phyloP scores from a whole-genome alignment of 306 rosid genomes.

The Senna tora region DNA sequence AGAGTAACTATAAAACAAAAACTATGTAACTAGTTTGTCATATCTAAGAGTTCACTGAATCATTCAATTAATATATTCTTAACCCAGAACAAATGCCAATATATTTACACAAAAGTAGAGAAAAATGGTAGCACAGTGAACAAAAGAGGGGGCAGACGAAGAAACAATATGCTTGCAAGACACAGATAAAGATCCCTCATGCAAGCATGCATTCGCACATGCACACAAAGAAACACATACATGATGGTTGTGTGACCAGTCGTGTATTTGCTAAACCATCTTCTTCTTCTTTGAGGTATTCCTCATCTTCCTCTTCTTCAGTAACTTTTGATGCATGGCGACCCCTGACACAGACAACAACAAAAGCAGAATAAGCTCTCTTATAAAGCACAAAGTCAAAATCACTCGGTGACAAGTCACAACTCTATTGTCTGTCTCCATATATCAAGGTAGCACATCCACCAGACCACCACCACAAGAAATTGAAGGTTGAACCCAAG shows the following conservation, averaged over 20 bases:
- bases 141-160: no score
- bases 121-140: not conserved
- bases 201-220: not conserved
- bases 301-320: conserved; percentile 99
- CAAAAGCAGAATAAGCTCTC: conserved; percentile 24
- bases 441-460: not conserved
- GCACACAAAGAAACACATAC: conserved; percentile 47
- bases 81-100: conserved; percentile 20
- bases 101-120: conserved; percentile 2
- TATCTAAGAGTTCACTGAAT: conserved; percentile 8
- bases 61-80: conserved; percentile 22
- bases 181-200: not conserved
- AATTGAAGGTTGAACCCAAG: conserved; percentile 3
- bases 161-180: not conserved
- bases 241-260: conserved; percentile 84
- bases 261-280: conserved; percentile 82
- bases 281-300: conserved; percentile 95
- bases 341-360: conserved; percentile 61
- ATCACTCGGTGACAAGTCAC: conserved; percentile 23
- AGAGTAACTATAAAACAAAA: not conserved
- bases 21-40: conserved; percentile 1
- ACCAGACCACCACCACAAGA: conserved; percentile 8
- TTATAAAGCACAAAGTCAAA: conserved; percentile 1
- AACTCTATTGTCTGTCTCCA: conserved; percentile 14
- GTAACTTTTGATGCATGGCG: conserved; percentile 98